Conservation (phyloP, 2,329 filamentous ascomycete species). For the Xylariaceae sp. region DNA sequence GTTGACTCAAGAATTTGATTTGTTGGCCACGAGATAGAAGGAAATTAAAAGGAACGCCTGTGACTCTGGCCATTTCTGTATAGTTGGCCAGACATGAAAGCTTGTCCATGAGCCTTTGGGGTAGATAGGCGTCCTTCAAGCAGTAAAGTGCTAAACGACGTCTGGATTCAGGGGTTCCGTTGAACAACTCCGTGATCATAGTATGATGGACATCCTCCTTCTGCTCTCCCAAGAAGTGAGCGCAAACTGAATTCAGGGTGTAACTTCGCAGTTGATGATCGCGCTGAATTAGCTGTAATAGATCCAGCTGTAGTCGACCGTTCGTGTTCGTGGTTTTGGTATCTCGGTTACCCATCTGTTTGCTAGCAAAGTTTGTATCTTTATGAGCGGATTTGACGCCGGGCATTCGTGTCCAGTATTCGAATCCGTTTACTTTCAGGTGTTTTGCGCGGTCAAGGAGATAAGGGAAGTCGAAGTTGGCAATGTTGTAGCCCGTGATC, state of each 20-base stretch:
- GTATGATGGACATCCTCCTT: conserved; percentile 99
- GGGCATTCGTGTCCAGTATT: conserved; percentile 79
- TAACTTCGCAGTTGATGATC: conserved; percentile 96
- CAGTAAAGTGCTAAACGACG: conserved; percentile 92
- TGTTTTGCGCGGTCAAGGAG: conserved; percentile 82
- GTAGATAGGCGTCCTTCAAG: conserved; percentile 93
- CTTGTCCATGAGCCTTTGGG: conserved; percentile 93
- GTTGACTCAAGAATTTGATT: conserved; percentile 93
- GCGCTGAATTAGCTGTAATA: conserved; percentile 90
- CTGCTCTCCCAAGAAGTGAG: conserved; percentile 92
- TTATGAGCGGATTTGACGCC: conserved; percentile 65
- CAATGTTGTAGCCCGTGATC: conserved; percentile 97
- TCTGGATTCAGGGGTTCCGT: conserved; percentile 88
- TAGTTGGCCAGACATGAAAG: conserved; percentile 98
- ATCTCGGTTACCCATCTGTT: conserved; percentile 95
- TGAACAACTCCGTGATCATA: conserved; percentile 98
- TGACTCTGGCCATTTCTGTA: conserved; percentile 99
- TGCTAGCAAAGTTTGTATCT: conserved; percentile 86
- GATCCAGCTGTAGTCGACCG: conserved; percentile 83
- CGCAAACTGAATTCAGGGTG: conserved; percentile 91
- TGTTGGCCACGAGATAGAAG: conserved; percentile 89
- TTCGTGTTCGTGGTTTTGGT: conserved; percentile 94
- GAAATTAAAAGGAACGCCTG: conserved; percentile 94
- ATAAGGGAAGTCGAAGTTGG: conserved; percentile 98
- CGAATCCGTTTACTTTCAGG: conserved; percentile 73